Evolutionary conservation across 192 early-diverging fungal species (phyloP).

Genomic region (Geranomyces michiganensis): DNA sequence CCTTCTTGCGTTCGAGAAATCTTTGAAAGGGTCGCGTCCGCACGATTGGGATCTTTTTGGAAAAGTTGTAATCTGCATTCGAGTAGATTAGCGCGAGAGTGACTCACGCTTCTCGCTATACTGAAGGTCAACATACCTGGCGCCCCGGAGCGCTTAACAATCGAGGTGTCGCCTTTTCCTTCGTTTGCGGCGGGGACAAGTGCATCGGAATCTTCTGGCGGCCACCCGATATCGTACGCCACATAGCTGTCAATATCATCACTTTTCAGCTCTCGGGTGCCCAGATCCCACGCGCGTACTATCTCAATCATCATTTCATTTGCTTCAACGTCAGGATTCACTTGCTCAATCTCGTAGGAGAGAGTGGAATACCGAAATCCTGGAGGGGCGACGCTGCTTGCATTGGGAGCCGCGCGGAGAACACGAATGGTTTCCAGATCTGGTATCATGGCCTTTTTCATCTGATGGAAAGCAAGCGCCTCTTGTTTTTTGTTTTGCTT

Average conservation of each 20-base stretch:
- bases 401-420: constrained; percentile 35
- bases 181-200: constrained; percentile 40
- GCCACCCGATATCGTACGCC: constrained; percentile 78
- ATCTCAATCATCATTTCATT: constrained; percentile 73
- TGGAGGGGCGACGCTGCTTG: constrained; percentile 39
- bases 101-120: constrained; percentile 19
- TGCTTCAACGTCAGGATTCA: constrained; percentile 55
- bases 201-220: constrained; percentile 46
- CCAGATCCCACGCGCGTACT: constrained; percentile 58
- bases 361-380: constrained; percentile 63
- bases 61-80: too few species aligned
- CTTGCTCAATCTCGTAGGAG: constrained; percentile 55
- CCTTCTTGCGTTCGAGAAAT: constrained; percentile 70
- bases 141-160: constrained; percentile 43
- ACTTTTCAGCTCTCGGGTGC: constrained; percentile 52
- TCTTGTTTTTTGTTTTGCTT: constrained; percentile 52
- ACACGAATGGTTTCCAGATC: constrained; percentile 59
- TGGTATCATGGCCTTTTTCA: constrained; percentile 59
- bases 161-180: constrained; percentile 68
- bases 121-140: constrained; percentile 51
- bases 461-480: constrained; percentile 58
- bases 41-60: constrained; percentile 59
- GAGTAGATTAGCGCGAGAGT: constrained; percentile 54
- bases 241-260: constrained; percentile 69
- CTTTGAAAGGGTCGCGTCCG: constrained; percentile 64